Base-by-base conservation (phyloP, 1,284 basidiomycete genomes). In the Lignosus rhinocerotis region DNA sequence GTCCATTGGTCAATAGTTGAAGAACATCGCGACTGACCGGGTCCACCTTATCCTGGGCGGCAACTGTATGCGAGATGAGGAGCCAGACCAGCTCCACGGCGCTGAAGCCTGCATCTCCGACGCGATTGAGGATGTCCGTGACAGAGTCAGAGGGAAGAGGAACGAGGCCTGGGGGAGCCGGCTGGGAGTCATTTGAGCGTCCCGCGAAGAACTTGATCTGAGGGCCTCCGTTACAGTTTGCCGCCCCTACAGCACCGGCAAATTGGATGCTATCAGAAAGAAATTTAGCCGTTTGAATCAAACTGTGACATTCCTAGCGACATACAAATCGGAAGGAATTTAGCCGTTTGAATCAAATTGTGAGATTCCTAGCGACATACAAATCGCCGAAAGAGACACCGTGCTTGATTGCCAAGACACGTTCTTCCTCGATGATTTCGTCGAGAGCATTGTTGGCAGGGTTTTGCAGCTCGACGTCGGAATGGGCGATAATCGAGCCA, bases 211-310 rank as follows among this genome's bases (percentile, higher is more conserved):
- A 70, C 30, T 64, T 42, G 25, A 72, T 54, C 17, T 53, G 65
- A 19, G 71, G 71, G 19, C 69, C 71, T 48, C 70, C 72, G 44
- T 68, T 66, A 62, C 71, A 73, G 65, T 72, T 72, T 16, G 63
- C 58, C 2, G 67, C 65, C 12, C 67, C 71, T 36, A 73, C 67
- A 4, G 71, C 72, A 31, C 68, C 70, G 12, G 71, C 69, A 51
- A 72, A 71, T 50, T 70, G 69, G 51, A 72, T 71, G 55, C 69
- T 71, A 57, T 53, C 3, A 38, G 33, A 32, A 36, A 2, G 33
- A 11, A 1, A 25, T 51, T 25, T 12, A 46, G 45, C 36, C 38
- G 16, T 16, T 46, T 4, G 25, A 25, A 25, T 25, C 25, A 25
- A 25, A 2, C 4, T 25, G 25, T 25, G 25, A 25, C 2, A 2